phyloP scores from a whole-genome alignment of 2,329 filamentous ascomycete genomes.

The Talaromyces sp. region DNA sequence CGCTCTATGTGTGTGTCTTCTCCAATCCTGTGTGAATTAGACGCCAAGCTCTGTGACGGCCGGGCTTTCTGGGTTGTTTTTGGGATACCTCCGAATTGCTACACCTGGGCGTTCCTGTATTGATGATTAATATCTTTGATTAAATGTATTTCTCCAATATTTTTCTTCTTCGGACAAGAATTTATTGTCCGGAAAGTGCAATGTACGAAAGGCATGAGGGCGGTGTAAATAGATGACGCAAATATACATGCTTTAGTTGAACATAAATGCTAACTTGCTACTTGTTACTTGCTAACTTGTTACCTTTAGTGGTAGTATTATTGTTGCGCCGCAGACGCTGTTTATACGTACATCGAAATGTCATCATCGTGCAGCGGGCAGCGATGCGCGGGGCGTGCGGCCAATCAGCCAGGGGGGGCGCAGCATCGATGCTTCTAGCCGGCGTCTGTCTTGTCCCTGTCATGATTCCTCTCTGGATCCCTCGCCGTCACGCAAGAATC shows the following conservation, averaged over 20 bases:
- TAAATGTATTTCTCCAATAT: background rate
- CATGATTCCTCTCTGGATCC: background rate
- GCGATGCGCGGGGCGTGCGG: background rate
- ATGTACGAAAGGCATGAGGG: background rate
- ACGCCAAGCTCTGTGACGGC: background rate
- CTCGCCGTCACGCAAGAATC: background rate
- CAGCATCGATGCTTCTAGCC: background rate
- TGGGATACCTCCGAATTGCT: background rate
- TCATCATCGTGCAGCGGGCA: background rate
- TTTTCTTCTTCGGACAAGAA: background rate
- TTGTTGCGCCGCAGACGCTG: no score
- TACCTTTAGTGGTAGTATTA: no score
- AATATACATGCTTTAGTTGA: background rate
- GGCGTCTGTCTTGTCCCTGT: background rate
- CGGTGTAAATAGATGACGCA: background rate
- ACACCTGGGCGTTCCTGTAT: background rate
- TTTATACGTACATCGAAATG: background rate
- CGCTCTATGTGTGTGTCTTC: background rate
- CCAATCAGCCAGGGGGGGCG: background rate
- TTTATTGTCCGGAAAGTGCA: background rate
- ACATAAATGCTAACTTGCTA: no score
- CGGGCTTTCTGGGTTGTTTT: background rate
- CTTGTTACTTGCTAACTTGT: no score
- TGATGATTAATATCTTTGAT: background rate
- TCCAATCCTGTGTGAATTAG: background rate